phyloP scores from a whole-genome alignment of 495 filamentous ascomycete species.

The Penicillium atrosanguineum region DNA sequence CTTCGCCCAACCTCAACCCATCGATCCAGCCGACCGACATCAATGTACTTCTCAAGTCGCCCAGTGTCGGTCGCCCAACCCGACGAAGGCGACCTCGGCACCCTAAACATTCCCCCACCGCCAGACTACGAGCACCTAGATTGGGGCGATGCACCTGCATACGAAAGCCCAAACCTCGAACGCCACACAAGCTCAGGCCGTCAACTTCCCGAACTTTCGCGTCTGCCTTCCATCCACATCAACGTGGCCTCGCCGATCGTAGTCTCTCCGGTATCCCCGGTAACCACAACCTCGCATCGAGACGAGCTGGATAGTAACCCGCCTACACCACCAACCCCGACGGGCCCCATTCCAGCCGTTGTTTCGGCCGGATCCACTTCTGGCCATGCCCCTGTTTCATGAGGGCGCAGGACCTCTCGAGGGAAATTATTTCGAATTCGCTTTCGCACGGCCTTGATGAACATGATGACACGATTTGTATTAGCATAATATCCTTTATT shows the following conservation, averaged over 20 bases:
- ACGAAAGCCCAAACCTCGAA: slow-evolving; percentile 34
- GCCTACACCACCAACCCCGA: slow-evolving; percentile 13
- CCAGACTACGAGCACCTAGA: slow-evolving; percentile 47
- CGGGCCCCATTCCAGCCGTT: neutral
- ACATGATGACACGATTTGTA: slow-evolving; percentile 21
- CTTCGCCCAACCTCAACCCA: slow-evolving; percentile 24
- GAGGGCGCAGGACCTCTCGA: neutral
- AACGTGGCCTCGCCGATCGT: slow-evolving; percentile 36
- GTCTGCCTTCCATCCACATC: slow-evolving; percentile 41
- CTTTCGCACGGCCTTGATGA: slow-evolving; percentile 7
- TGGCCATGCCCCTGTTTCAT: slow-evolving; percentile 6
- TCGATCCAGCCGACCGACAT: slow-evolving; percentile 10
- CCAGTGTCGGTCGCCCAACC: slow-evolving; percentile 15
- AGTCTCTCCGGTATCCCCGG: slow-evolving; percentile 24
- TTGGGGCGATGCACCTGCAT: slow-evolving; percentile 50
- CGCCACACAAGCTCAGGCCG: slow-evolving; percentile 6
- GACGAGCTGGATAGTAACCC: slow-evolving; percentile 5
- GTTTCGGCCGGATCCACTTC: slow-evolving; percentile 10
- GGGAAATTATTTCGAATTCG: neutral
- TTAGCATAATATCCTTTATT: slow-evolving; percentile 8
- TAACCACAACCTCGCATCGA: slow-evolving; percentile 20
- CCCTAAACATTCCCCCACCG: slow-evolving; percentile 35
- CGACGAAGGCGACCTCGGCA: slow-evolving; percentile 39
- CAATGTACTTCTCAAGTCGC: neutral
- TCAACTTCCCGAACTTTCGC: slow-evolving; percentile 23